A percentile compares a stretch with the other conserved stretches of the same genome.
These are phyloP conservation scores for Aspergillus jensenii DNA, from an alignment of 2,329 filamentous ascomycete species.

Conservation along the genomic window DNA sequence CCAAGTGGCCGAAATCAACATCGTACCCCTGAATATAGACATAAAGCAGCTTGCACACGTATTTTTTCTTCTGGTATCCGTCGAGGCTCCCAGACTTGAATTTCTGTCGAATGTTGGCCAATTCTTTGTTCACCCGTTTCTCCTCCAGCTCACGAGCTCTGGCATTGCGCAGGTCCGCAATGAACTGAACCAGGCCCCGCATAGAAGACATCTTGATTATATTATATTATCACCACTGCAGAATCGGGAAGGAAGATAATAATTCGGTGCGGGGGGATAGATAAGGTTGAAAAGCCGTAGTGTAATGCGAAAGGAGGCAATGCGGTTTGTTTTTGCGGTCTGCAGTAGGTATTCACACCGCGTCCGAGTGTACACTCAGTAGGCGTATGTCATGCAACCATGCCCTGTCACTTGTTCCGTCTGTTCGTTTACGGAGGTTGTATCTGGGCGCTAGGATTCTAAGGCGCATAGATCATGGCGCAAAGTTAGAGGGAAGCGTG, in stretches of 20 bases:
- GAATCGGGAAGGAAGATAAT: background rate
- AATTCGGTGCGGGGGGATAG: background rate
- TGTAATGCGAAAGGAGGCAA: background rate
- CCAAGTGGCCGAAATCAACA: slow-evolving; percentile 96
- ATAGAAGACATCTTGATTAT: slow-evolving; percentile 45
- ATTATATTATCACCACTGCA: background rate
- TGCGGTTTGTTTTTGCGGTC: background rate
- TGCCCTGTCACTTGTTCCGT: slow-evolving; percentile 21
- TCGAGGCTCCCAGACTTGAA: slow-evolving; percentile 94
- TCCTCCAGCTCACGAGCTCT: slow-evolving; percentile 93
- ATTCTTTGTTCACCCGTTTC: slow-evolving; percentile 98
- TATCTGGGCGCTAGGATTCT: slow-evolving; percentile 1
- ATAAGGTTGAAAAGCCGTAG: background rate
- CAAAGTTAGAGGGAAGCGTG: slow-evolving; percentile 9
- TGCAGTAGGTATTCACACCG: slow-evolving; percentile 5
- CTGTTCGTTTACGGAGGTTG: background rate
- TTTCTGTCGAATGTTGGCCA: slow-evolving; percentile 97
- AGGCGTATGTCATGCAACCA: slow-evolving; percentile 28
- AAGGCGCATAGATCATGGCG: slow-evolving; percentile 27
- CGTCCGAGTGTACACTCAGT: slow-evolving; percentile 1
- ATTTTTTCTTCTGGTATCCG: slow-evolving; percentile 99
- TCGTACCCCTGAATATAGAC: slow-evolving; percentile 99
- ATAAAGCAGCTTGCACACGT: slow-evolving; percentile 98
- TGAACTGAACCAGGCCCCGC: slow-evolving; percentile 90
- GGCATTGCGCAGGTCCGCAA: slow-evolving; percentile 92